These are phyloP conservation scores for Hypoxylon rubiginosum DNA, from an alignment of 2,329 filamentous ascomycete genomes.

Conservation along the genomic window DNA sequence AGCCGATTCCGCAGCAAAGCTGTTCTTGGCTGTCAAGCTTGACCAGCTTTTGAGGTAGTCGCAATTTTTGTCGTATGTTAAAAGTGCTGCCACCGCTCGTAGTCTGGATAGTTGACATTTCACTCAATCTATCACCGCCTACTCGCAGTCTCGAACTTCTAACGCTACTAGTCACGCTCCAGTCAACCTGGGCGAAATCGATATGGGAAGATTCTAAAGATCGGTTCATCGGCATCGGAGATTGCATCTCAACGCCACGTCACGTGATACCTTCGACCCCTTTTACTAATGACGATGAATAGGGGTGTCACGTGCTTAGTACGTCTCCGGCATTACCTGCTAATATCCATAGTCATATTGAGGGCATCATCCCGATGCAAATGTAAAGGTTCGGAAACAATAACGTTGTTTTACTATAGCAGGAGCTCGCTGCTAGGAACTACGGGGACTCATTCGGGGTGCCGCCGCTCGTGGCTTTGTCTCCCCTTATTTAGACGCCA, in stretches of 20 bases:
- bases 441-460: background rate
- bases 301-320: background rate
- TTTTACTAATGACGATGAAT: background rate
- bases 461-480: background rate
- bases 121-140: background rate
- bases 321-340: too few relatives aligned
- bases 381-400: background rate
- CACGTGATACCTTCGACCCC: background rate
- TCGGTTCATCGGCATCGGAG: background rate
- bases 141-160: too few relatives aligned
- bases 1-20: constrained; percentile 3
- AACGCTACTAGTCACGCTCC: too few relatives aligned
- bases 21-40: constrained; percentile 1
- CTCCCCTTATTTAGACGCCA: background rate
- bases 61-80: background rate
- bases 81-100: background rate
- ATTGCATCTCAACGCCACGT: background rate
- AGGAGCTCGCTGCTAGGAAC: background rate
- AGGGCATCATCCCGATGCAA: background rate
- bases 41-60: background rate
- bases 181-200: too few relatives aligned
- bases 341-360: background rate
- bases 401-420: background rate
- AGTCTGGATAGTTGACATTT: background rate
- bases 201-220: background rate